A percentile compares a stretch with the other conserved stretches of the same genome.
phyloP scores from a whole-genome alignment of 805 yeast species.

The Blastobotrys americana region DNA sequence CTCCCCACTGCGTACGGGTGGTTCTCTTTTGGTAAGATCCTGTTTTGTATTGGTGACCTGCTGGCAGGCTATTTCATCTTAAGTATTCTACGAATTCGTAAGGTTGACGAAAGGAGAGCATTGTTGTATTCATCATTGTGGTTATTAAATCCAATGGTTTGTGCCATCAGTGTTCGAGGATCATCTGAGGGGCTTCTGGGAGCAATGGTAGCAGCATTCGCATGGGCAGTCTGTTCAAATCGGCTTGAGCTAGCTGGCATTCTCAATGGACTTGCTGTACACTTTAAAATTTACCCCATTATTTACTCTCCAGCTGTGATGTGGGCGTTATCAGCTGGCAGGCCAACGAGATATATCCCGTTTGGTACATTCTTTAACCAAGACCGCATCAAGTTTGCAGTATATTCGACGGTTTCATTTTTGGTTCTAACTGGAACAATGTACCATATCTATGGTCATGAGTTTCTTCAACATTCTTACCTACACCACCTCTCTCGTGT shows the following conservation, averaged over 20 bases:
- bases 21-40: conserved; percentile 66
- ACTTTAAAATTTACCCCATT: conserved; percentile 86
- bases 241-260: conserved; percentile 35
- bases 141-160: conserved; percentile 92
- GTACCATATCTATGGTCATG: conserved; percentile 65
- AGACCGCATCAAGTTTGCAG: conserved; percentile 37
- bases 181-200: conserved; percentile 86
- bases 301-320: conserved; percentile 74
- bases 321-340: conserved; percentile 33
- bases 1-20: conserved; percentile 50
- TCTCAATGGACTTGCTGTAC: conserved; percentile 73
- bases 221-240: conserved; percentile 38
- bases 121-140: conserved; percentile 54
- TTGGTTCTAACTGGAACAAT: conserved; percentile 44
- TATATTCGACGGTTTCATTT: conserved; percentile 40
- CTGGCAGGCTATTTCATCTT: conserved; percentile 65
- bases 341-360: conserved; percentile 9
- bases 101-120: conserved; percentile 30
- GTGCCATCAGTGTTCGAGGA: conserved; percentile 87
- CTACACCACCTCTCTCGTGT: conserved; percentile 73
- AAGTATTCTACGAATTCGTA: conserved; percentile 32
- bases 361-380: conserved; percentile 32
- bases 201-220: conserved; percentile 57
- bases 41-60: conserved; percentile 73
- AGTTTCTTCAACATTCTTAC: conserved; percentile 70